A percentile compares a stretch with the other conserved stretches of the same genome.
phyloP scores from a whole-genome alignment of 495 filamentous ascomycete genomes.

The Lentithecium fluviatile region DNA sequence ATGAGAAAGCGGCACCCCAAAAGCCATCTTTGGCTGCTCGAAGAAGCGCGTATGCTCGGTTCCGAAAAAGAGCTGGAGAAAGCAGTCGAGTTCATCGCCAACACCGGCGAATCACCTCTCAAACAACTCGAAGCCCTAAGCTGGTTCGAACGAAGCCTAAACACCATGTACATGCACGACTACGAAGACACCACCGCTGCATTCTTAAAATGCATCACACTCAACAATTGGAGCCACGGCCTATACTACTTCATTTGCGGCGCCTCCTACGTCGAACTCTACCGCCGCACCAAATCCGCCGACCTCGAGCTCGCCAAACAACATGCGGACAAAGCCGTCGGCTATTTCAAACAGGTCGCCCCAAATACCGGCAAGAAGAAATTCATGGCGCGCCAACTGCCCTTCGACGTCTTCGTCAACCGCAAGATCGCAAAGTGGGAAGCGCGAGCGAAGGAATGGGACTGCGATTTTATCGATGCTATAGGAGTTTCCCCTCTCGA shows the following conservation, averaged over 20 bases:
- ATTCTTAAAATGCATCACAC: slow-evolving; percentile 68
- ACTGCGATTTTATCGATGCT: slow-evolving; percentile 72
- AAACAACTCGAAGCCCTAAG: slow-evolving; percentile 79
- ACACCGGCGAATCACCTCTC: slow-evolving; percentile 64
- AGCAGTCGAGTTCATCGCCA: slow-evolving; percentile 62
- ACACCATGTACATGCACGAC: slow-evolving; percentile 72
- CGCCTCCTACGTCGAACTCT: slow-evolving; percentile 71
- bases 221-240: slow-evolving; percentile 88
- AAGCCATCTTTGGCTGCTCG: slow-evolving; percentile 81
- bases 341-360: slow-evolving; percentile 69
- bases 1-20: slow-evolving; percentile 80
- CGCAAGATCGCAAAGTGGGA: slow-evolving; percentile 92
- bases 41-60: slow-evolving; percentile 79
- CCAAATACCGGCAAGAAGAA: slow-evolving; percentile 77
- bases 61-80: slow-evolving; percentile 65
- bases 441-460: slow-evolving; percentile 66
- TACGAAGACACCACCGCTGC: slow-evolving; percentile 69
- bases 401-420: slow-evolving; percentile 83
- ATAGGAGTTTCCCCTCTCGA: slow-evolving; percentile 79
- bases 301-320: slow-evolving; percentile 52
- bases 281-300: slow-evolving; percentile 56
- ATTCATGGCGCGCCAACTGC: slow-evolving; percentile 84
- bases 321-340: slow-evolving; percentile 65
- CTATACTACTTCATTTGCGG: slow-evolving; percentile 91
- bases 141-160: slow-evolving; percentile 80